Conservation (phyloP, 345 rosid genomes). For the Citrus maxima region DNA sequence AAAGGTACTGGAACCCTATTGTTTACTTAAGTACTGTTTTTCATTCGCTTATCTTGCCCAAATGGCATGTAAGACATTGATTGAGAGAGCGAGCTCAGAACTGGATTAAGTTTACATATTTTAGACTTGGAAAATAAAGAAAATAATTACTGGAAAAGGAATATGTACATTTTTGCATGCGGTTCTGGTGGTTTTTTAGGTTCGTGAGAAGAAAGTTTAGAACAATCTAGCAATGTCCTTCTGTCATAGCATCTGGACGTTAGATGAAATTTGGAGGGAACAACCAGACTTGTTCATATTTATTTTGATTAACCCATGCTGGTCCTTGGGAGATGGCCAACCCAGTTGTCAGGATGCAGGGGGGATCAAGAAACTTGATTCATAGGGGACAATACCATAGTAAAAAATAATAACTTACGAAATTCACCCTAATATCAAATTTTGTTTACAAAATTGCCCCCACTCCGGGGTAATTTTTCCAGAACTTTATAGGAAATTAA, state of each 20-base stretch:
- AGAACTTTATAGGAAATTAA: no score
- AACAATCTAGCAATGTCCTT: not conserved
- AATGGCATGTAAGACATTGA: not conserved
- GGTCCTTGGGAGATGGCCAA: not conserved
- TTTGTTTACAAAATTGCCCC: no score
- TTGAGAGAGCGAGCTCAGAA: not conserved
- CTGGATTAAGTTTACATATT: not conserved
- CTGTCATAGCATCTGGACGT: not conserved
- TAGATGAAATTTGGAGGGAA: not conserved
- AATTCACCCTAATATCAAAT: no score
- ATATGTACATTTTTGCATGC: not conserved
- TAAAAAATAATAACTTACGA: no score
- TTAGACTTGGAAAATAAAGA: not conserved
- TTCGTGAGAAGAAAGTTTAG: not conserved
- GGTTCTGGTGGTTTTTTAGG: not conserved
- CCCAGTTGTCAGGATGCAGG: not conserved
- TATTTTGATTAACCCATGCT: not conserved
- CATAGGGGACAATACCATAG: no score
- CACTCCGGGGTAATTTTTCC: no score
- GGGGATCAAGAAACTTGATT: no score
- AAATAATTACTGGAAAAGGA: not conserved
- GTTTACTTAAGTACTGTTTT: not conserved
- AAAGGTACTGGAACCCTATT: constrained; percentile 47
- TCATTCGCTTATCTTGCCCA: constrained; percentile 5
- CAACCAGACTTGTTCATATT: not conserved